Evolutionary conservation across 176 grass and related monocot species (phyloP).

Genomic region (Musa troglodytarum): DNA sequence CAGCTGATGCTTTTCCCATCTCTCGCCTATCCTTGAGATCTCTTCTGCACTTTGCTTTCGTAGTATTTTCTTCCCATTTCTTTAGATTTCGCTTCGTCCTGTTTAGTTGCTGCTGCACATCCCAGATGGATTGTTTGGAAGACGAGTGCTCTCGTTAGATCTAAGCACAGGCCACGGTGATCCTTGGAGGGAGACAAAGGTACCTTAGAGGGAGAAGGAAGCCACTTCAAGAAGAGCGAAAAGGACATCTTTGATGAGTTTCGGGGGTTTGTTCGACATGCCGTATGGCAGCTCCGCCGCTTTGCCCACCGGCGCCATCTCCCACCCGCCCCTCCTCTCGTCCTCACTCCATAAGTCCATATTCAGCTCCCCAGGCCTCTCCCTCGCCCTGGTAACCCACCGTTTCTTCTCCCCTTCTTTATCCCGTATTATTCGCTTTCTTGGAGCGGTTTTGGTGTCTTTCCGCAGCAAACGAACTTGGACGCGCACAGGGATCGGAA

Average conservation of each 20-base stretch:
- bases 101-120: background rate
- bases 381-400: slow-evolving; percentile 43
- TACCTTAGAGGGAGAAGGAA: background rate
- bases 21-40: background rate
- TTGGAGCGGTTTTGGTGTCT: background rate
- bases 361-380: slow-evolving; percentile 47
- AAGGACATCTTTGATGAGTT: slow-evolving; percentile 9
- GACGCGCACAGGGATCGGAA: slow-evolving; percentile 21
- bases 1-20: background rate
- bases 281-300: background rate
- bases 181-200: background rate
- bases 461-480: slow-evolving; percentile 29
- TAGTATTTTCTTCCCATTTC: background rate
- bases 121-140: no score
- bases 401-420: background rate
- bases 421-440: background rate
- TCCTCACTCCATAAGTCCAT: slow-evolving; percentile 13
- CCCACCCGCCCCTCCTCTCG: background rate
- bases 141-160: background rate
- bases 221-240: slow-evolving; percentile 3
- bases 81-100: background rate
- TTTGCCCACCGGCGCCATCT: slow-evolving; percentile 2
- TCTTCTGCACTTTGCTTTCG: background rate
- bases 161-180: background rate
- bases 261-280: slow-evolving; percentile 19